Evolutionary conservation across 1,284 basidiomycete genomes (phyloP).

Genomic region (Apiotrichum akiyoshidainum): DNA sequence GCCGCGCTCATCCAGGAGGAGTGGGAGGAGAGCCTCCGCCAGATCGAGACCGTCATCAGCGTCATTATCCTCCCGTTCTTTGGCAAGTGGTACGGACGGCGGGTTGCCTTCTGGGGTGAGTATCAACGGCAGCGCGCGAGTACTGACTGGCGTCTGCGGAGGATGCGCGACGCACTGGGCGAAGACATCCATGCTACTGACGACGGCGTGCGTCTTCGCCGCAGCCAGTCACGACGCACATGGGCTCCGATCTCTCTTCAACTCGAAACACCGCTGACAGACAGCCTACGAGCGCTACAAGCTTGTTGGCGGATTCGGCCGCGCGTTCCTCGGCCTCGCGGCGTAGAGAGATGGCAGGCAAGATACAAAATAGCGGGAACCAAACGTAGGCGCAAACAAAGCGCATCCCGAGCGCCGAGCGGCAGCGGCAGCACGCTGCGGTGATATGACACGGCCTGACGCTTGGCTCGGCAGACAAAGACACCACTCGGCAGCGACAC

Average conservation of each 20-base stretch:
- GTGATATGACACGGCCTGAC: too few species aligned
- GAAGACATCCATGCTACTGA: neutral
- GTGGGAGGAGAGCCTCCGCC: slow-evolving; percentile 84
- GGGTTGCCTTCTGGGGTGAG: slow-evolving; percentile 80
- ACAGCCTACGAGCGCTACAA: slow-evolving; percentile 70
- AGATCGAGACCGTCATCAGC: slow-evolving; percentile 74
- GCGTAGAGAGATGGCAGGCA: neutral
- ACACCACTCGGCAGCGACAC: too few species aligned
- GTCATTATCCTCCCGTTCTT: slow-evolving; percentile 78
- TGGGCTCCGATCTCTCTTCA: slow-evolving; percentile 7
- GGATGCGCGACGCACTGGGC: neutral
- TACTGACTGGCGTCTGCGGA: neutral
- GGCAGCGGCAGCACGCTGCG: too few species aligned
- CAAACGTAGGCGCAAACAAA: too few species aligned
- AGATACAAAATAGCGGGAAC: too few species aligned
- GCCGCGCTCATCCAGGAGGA: slow-evolving; percentile 72
- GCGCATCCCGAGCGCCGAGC: neutral
- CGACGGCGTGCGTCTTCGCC: neutral
- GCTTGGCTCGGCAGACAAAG: too few species aligned
- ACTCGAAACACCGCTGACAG: neutral
- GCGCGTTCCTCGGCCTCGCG: slow-evolving; percentile 58
- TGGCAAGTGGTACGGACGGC: slow-evolving; percentile 82
- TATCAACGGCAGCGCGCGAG: slow-evolving; percentile 13
- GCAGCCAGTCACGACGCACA: neutral
- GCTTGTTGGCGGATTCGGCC: slow-evolving; percentile 65